Evolutionary conservation across 306 rosid genomes (phyloP), one percentile per base, ranked within the genome.

Genomic region (Comarum palustre): DNA sequence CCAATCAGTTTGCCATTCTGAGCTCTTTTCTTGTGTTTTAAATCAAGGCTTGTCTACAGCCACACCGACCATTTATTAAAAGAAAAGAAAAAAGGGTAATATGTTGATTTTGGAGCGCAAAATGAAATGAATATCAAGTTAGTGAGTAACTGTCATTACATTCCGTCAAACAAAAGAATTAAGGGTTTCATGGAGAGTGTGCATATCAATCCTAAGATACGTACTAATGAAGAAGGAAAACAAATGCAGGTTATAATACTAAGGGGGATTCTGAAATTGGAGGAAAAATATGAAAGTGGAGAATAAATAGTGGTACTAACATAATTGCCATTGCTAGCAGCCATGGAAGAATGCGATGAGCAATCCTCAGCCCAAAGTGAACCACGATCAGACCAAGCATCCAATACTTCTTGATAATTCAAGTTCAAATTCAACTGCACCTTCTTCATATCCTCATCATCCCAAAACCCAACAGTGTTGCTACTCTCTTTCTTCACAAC

Each of bases 331-430:
- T 77, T 84, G 50, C 55, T 77, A 54, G 77, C 43, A 4, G 84
- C 38, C 66, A 75, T 22, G 59, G 90, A 82, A 74, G 77, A 82
- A 78, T 41, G 67, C 19, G 75, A 64, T n/a, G 92, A 85, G 70
- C 42, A 81, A 6, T 80, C 90, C 29, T 86, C 75, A 15, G 92
- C 92, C 92, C 90, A 86, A 1, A 79, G 86, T 77, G 96, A 77
- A 0, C 97, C 91, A 14, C 96, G 90, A 69, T 86, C 79, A 51
- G 92, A 91, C 97, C 97, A 91, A 59, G 97, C 93, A 66, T 91
- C 90, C 87, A 89, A 70, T 54, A 91, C 97, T 4, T 91, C 86
- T 80, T 89, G 87, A 83, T 89, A 84, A 66, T 91, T 91, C 87
- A 91, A 86, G 59, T 84, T 91, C 90, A 92, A 83, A 47, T 87